phyloP scores from a whole-genome alignment of 345 rosid species.

The Eucalyptus leucophloia region DNA sequence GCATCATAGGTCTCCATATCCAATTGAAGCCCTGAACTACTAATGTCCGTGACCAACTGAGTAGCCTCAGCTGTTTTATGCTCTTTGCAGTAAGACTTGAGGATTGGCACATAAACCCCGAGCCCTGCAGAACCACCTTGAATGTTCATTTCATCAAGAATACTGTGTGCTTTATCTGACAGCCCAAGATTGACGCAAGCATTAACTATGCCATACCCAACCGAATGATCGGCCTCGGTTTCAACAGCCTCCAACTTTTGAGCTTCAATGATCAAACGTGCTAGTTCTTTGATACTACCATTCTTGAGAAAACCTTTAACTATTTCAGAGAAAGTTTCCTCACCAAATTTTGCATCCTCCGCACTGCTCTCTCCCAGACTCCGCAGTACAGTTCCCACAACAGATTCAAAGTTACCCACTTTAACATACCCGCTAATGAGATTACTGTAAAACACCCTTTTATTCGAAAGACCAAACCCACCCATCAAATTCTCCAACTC shows the following conservation, averaged over 20 bases:
- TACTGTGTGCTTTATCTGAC: constrained; percentile 74
- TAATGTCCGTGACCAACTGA: constrained; percentile 73
- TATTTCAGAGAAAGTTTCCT: constrained; percentile 48
- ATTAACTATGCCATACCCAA: constrained; percentile 66
- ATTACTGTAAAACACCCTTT: constrained; percentile 22
- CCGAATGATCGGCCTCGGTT: constrained; percentile 19
- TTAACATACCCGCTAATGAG: constrained; percentile 69
- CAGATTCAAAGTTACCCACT: constrained; percentile 44
- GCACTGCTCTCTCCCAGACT: constrained; percentile 24
- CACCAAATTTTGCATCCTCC: constrained; percentile 17
- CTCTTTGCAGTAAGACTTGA: constrained; percentile 79
- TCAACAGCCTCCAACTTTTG: constrained; percentile 48
- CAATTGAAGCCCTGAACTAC: constrained; percentile 57
- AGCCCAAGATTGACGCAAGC: constrained; percentile 69
- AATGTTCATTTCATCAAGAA: constrained; percentile 74
- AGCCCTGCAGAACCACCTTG: constrained; percentile 55
- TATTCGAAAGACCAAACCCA: constrained; percentile 44
- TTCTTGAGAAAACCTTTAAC: constrained; percentile 57
- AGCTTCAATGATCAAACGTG: constrained; percentile 58
- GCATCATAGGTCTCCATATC: constrained; percentile 45
- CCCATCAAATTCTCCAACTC: constrained; percentile 55
- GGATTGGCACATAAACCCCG: constrained; percentile 75
- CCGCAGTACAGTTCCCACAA: constrained; percentile 22
- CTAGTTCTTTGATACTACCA: constrained; percentile 51
- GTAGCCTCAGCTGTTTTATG: constrained; percentile 85